Percentiles rank a stretch among this genome's conserved stretches.
These are phyloP conservation scores for Asterochloris erici DNA, from an alignment of 139 green algal genomes.

Conservation along the genomic window DNA sequence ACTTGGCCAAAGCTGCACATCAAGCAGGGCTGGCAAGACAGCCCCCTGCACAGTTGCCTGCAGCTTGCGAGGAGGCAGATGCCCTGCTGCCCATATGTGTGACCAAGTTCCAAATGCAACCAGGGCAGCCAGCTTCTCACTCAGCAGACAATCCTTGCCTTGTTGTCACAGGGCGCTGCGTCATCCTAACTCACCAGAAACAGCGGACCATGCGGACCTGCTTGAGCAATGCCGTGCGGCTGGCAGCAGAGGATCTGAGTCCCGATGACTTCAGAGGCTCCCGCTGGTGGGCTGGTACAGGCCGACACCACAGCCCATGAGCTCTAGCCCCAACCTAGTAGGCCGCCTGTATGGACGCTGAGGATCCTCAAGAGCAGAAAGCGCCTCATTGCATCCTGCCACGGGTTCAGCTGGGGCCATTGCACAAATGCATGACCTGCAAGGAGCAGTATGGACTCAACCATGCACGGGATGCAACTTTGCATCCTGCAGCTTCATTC, in stretches of 20 bases:
- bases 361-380: no score
- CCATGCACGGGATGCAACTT: no score
- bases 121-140: background rate
- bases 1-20: background rate
- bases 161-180: conserved; percentile 34
- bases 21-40: background rate
- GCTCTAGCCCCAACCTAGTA: background rate
- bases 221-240: conserved; percentile 29
- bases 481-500: no score
- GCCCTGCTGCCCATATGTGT: background rate
- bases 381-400: no score
- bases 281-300: conserved; percentile 28
- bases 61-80: background rate
- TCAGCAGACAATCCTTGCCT: background rate
- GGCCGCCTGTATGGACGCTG: no score
- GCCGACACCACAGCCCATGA: conserved; percentile 9
- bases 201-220: conserved; percentile 67
- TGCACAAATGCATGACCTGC: no score
- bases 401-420: no score
- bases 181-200: conserved; percentile 49
- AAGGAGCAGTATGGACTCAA: no score
- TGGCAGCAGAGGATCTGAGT: conserved; percentile 26
- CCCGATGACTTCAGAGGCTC: conserved; percentile 32
- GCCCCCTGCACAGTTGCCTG: background rate
- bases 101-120: background rate